Evolutionary conservation across 2,329 filamentous ascomycete species (phyloP).

Genomic region (Fusarium redolens): DNA sequence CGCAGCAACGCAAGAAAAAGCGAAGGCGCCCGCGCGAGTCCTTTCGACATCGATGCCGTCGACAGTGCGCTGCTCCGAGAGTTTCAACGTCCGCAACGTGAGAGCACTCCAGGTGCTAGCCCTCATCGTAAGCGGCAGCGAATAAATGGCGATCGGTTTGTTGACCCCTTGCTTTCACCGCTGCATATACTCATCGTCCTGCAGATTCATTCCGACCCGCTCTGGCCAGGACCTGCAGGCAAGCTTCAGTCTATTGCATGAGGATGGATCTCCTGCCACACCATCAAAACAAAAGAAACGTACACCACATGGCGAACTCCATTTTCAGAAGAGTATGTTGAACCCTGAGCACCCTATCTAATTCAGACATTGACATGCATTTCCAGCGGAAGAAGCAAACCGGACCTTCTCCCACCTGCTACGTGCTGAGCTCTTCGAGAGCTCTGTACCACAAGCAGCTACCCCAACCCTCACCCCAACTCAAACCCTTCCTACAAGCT

Average conservation of each 20-base stretch:
- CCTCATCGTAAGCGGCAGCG: slow-evolving; percentile 69
- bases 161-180: slow-evolving; percentile 8
- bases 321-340: slow-evolving; percentile 88
- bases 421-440: slow-evolving; percentile 92
- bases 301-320: slow-evolving; percentile 86
- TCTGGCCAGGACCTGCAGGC: slow-evolving; percentile 93
- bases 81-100: slow-evolving; percentile 61
- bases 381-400: slow-evolving; percentile 88
- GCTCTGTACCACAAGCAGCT: slow-evolving; percentile 84
- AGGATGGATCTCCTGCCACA: slow-evolving; percentile 92
- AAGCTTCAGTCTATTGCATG: slow-evolving; percentile 90
- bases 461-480: slow-evolving; percentile 72
- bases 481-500: slow-evolving; percentile 60
- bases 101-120: slow-evolving; percentile 64
- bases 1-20: slow-evolving; percentile 52
- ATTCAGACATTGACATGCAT: slow-evolving; percentile 17
- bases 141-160: slow-evolving; percentile 71
- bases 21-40: slow-evolving; percentile 51
- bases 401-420: slow-evolving; percentile 89
- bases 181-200: slow-evolving; percentile 37
- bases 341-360: background rate
- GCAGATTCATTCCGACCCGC: slow-evolving; percentile 93
- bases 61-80: slow-evolving; percentile 64
- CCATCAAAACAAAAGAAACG: slow-evolving; percentile 88
- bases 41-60: slow-evolving; percentile 62